Evolutionary conservation across 1,284 basidiomycete genomes (phyloP).

Genomic region (Heterobasidion irregulare): DNA sequence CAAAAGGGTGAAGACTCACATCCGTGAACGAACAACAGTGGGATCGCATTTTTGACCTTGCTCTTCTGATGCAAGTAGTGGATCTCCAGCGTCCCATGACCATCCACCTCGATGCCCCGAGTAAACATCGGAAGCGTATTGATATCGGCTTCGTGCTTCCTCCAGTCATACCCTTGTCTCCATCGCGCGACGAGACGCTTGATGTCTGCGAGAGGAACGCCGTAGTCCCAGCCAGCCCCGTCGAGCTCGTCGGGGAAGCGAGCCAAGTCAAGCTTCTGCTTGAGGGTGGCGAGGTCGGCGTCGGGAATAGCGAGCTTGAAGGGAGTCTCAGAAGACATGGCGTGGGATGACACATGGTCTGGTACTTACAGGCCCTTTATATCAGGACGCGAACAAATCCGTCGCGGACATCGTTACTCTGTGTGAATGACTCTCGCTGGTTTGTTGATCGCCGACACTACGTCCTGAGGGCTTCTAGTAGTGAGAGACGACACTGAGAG

Average conservation of each 20-base stretch:
- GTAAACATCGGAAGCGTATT: constrained; percentile 38
- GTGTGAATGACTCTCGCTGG: too few species aligned
- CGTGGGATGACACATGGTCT: too few species aligned
- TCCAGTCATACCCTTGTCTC: constrained; percentile 35
- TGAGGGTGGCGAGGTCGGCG: constrained; percentile 19
- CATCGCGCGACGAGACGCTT: constrained; percentile 28
- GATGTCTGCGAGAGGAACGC: constrained; percentile 30
- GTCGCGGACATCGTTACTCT: too few species aligned
- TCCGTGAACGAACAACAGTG: constrained; percentile 38
- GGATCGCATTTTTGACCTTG: constrained; percentile 26
- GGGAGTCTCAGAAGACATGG: background rate
- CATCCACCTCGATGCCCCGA: constrained; percentile 27
- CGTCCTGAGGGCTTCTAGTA: too few species aligned
- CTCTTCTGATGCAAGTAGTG: constrained; percentile 37
- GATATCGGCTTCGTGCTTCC: constrained; percentile 27
- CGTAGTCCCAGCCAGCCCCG: constrained; percentile 28
- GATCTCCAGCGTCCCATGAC: constrained; percentile 27
- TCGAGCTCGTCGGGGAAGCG: constrained; percentile 36
- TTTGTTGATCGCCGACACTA: too few species aligned
- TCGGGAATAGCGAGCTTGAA: constrained; percentile 15
- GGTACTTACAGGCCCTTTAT: too few species aligned
- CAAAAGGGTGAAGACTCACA: constrained; percentile 23
- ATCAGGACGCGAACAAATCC: too few species aligned
- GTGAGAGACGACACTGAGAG: too few species aligned
- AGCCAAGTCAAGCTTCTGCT: constrained; percentile 23